Evolutionary conservation across 305 asterid species (phyloP).

Genomic region (Caryopteris hybrid): DNA sequence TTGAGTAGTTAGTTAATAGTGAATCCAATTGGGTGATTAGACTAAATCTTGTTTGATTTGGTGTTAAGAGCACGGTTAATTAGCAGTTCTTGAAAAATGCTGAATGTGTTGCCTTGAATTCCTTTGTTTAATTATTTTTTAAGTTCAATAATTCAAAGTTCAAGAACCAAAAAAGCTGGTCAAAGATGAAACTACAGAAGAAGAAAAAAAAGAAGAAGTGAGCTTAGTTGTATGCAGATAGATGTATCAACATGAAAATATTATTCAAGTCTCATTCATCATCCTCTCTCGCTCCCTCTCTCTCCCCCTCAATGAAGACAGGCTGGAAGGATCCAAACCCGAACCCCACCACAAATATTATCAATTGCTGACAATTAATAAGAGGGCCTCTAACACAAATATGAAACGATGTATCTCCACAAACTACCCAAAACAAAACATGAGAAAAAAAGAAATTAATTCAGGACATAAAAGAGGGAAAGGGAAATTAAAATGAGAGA

Average conservation of each 20-base stretch:
- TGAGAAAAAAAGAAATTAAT: not conserved
- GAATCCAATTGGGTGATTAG: no score
- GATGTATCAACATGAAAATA: constrained; percentile 29
- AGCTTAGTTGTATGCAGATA: constrained; percentile 43
- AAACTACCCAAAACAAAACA: constrained; percentile 25
- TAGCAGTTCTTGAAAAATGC: no score
- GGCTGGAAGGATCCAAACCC: constrained; percentile 60
- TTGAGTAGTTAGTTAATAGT: no score
- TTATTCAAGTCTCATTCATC: not conserved
- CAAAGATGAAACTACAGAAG: constrained; percentile 48
- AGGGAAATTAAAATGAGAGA: not conserved
- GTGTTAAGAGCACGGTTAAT: no score
- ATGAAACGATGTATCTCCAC: constrained; percentile 13
- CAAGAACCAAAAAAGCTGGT: constrained; percentile 33
- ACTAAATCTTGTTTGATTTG: no score
- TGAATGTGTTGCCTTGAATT: no score
- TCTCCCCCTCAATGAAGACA: constrained; percentile 37
- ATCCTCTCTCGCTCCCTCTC: not conserved
- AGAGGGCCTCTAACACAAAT: constrained; percentile 31
- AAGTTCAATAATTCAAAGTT: constrained; percentile 30
- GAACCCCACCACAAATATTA: constrained; percentile 55
- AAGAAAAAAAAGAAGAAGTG: constrained; percentile 21
- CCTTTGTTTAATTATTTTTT: not conserved
- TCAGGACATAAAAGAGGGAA: constrained; percentile 9
- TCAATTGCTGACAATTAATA: constrained; percentile 35